Evolutionary conservation across 129 eudicot species (phyloP).

Genomic region (Logfia minima): DNA sequence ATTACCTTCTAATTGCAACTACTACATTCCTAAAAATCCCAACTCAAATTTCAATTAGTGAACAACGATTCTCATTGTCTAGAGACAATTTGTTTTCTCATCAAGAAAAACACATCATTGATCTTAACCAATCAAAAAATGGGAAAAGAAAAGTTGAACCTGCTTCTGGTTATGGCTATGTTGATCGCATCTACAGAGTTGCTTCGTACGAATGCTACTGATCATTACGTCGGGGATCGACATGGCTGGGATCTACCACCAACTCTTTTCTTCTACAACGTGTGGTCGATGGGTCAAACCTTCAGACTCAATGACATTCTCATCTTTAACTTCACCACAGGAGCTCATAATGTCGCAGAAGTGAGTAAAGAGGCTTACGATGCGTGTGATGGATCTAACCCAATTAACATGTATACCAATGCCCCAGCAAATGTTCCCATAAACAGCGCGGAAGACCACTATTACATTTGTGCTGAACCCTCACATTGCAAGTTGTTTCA

Average conservation of each 20-base stretch:
- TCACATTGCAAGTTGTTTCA: conserved; percentile 32
- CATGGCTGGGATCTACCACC: neutral
- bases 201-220: neutral
- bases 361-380: neutral
- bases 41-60: too few relatives aligned
- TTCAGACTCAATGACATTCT: neutral
- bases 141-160: neutral
- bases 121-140: neutral
- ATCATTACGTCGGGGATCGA: neutral
- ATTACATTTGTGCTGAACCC: conserved; percentile 36
- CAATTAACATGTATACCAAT: neutral
- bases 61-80: too few relatives aligned
- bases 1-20: too few relatives aligned
- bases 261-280: neutral
- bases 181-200: neutral
- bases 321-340: neutral
- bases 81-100: too few relatives aligned
- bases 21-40: too few relatives aligned
- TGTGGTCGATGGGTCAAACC: neutral
- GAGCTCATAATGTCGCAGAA: neutral
- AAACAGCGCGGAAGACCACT: conserved; percentile 2
- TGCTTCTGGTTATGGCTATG: neutral
- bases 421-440: neutral
- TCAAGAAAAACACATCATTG: too few relatives aligned
- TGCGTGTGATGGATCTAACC: conserved; percentile 1